A percentile compares a stretch with the other conserved stretches of the same genome.
Evolutionary conservation across 129 eudicot species (phyloP).

Genomic region (Pulicaria dysenterica): DNA sequence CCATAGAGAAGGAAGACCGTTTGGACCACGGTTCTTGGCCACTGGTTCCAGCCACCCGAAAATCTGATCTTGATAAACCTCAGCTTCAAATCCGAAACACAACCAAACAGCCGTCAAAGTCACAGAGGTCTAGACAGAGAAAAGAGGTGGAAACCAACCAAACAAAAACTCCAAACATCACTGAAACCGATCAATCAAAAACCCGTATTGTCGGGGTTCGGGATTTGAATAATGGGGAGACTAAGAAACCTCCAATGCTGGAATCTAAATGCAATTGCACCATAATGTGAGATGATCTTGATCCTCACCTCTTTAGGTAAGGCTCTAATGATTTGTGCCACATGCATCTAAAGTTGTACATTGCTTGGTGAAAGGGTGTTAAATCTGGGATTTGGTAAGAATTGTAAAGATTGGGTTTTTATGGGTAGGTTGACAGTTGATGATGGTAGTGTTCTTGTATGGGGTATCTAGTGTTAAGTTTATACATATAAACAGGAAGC

Average conservation of each 20-base stretch:
- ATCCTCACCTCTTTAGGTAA: not conserved
- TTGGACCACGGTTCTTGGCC: constrained; percentile 40
- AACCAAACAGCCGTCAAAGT: constrained; percentile 58
- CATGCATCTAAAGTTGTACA: constrained; percentile 9
- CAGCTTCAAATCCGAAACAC: constrained; percentile 43
- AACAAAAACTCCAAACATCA: constrained; percentile 32
- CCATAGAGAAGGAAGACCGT: constrained; percentile 64
- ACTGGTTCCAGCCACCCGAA: constrained; percentile 51
- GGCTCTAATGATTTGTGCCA: not conserved
- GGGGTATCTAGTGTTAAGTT: not conserved
- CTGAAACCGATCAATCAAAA: constrained; percentile 34
- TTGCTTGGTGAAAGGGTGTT: not conserved
- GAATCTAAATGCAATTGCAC: constrained; percentile 97
- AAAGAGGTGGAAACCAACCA: constrained; percentile 45
- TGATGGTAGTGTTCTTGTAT: constrained; percentile 19
- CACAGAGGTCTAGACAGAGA: constrained; percentile 55
- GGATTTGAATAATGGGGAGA: constrained; percentile 49
- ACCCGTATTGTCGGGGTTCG: constrained; percentile 52
- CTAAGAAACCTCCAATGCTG: constrained; percentile 66
- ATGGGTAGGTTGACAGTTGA: constrained; percentile 23
- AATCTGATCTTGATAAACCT: constrained; percentile 42
- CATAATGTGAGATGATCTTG: constrained; percentile 58
- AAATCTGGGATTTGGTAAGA: not conserved
- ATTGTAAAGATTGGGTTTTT: constrained; percentile 17
- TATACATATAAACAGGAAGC: constrained; percentile 13